Conservation (phyloP, 805 yeast species). For the Kurtzmaniella fragi region DNA sequence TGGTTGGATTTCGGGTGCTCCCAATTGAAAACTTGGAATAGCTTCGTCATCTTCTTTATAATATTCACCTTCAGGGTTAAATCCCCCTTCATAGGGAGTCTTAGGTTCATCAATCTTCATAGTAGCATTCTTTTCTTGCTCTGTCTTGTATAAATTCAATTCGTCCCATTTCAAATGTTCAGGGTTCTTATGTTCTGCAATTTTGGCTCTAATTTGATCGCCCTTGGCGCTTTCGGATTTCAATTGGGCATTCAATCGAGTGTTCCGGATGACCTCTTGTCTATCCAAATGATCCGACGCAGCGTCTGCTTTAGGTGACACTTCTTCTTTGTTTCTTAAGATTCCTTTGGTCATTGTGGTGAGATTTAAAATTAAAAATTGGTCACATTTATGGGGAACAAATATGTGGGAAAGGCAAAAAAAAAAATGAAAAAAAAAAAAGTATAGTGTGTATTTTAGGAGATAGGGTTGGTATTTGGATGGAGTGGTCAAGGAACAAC, state of each 20-base stretch:
- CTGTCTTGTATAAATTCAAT: slow-evolving; percentile 64
- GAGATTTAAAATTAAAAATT: background rate
- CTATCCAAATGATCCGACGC: slow-evolving; percentile 40
- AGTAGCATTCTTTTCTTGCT: slow-evolving; percentile 66
- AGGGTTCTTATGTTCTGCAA: slow-evolving; percentile 32
- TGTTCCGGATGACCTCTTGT: slow-evolving; percentile 73
- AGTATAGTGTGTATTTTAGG: no score
- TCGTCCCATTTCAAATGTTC: slow-evolving; percentile 80
- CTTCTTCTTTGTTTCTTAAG: slow-evolving; percentile 43
- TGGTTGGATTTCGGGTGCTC: slow-evolving; percentile 47
- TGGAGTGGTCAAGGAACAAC: no score
- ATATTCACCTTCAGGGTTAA: slow-evolving; percentile 75
- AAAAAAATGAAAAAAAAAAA: no score
- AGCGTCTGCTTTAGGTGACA: slow-evolving; percentile 4
- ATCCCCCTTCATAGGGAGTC: slow-evolving; percentile 91
- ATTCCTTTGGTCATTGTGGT: slow-evolving; percentile 37
- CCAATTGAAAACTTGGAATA: slow-evolving; percentile 50
- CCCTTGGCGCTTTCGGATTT: slow-evolving; percentile 34
- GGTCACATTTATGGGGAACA: no score
- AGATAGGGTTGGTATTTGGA: no score
- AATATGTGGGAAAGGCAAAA: no score
- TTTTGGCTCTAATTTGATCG: slow-evolving; percentile 41
- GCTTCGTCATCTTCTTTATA: slow-evolving; percentile 64
- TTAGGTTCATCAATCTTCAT: slow-evolving; percentile 92
- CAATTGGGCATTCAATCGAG: slow-evolving; percentile 65